phyloP scores from a whole-genome alignment of 306 rosid species.

The Coriaria nepalensis region DNA sequence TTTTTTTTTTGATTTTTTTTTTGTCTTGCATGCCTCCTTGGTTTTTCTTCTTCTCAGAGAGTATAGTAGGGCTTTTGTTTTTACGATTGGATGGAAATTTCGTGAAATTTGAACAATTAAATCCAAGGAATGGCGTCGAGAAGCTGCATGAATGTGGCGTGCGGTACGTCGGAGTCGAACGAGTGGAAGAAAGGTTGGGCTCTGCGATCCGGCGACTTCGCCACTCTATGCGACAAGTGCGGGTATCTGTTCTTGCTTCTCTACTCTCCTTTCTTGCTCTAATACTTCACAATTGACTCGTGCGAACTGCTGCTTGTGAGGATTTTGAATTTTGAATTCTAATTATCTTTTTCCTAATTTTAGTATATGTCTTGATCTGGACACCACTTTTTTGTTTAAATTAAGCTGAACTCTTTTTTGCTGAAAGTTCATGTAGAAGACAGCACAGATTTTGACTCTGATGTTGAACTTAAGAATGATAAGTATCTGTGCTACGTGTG shows the following conservation, averaged over 20 bases:
- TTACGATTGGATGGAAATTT: constrained; percentile 9
- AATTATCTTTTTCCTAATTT: no score
- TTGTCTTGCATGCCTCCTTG: constrained; percentile 2
- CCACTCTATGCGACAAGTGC: constrained; percentile 85
- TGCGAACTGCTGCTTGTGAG: no score
- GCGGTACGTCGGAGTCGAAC: constrained; percentile 45
- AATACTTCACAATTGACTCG: no score
- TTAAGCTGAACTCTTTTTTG: no score
- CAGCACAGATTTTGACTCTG: no score
- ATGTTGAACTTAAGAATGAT: no score
- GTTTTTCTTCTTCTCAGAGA: neutral
- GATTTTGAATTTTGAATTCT: no score
- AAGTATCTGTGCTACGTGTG: no score
- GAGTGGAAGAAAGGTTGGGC: constrained; percentile 92
- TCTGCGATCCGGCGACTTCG: constrained; percentile 87
- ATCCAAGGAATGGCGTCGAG: constrained; percentile 45
- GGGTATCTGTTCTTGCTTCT: constrained; percentile 34
- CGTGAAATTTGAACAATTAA: constrained; percentile 19
- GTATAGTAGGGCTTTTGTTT: constrained; percentile 29
- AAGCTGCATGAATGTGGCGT: constrained; percentile 61
- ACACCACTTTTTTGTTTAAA: no score
- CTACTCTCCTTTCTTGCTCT: neutral
- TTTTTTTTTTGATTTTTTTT: constrained; percentile 8
- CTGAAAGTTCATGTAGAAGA: no score
- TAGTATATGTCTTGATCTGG: no score